Evolutionary conservation across 805 yeast species (phyloP), one percentile per base, ranked within the genome.

Genomic region (Clavispora phyllophila): DNA sequence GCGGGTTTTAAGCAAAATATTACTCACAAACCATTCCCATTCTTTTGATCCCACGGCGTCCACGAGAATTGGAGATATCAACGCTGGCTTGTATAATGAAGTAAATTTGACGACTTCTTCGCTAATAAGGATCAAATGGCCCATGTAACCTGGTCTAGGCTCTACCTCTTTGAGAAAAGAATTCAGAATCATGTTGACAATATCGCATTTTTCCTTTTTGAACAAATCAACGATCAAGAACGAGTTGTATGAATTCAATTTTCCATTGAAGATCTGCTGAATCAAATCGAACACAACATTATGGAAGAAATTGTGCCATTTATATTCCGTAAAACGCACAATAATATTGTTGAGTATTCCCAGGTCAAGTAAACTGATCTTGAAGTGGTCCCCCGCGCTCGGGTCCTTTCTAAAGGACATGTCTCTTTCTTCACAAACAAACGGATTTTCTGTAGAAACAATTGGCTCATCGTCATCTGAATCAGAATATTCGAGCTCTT

Each of bases 221-320:
- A 59, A 59, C 18, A 59, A 47, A 24, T 59, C 61, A 26, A 58
- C 63, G 36, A 70, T 69, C 41, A 70, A 56, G 43, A 70, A 70
- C 2, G 74, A 89, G 49, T 84, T 82, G 65, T 90, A 91, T 55
- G 84, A 90, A 12, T 96, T 91, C 46, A 84, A 78, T 49, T 87
- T 91, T 73, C 96, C 98, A 62, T 88, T 89, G 61, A 93, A 77
- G 15, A 93, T 81, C 61, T 93, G 99, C 63, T 93, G 99, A 25
- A 93, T 84, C 48, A 93, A 79, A 65, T 93, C 99, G 71, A 91
- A 93, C 8, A 93, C 96, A 44, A 93, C 99, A 57, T 91, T 93
- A 63, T 93, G 99, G 71, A 93, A 76, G 58, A 93, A 93, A 59
- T 93, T 93, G 62, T 93, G 93, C 98, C 98, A 93, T 6, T 98